A percentile compares a stretch with the other conserved stretches of the same genome.
Evolutionary conservation across 805 yeast species (phyloP).

Genomic region (Yamadazyma sp.): DNA sequence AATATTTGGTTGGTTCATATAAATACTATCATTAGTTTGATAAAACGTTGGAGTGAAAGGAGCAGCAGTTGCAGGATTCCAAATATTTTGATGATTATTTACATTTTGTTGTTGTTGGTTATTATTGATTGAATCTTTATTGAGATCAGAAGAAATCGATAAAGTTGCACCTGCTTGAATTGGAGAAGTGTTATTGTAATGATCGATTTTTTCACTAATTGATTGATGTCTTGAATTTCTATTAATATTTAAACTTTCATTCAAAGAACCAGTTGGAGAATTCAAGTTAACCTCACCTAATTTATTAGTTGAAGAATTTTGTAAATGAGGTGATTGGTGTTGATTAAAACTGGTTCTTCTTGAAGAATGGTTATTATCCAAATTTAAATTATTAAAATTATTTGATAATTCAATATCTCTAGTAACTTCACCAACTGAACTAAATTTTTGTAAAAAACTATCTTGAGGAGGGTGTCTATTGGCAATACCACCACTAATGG

Average conservation of each 20-base stretch:
- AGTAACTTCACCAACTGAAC: constrained; percentile 66
- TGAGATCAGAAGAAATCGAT: constrained; percentile 26
- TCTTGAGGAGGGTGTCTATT: constrained; percentile 45
- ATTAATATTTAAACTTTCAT: constrained; percentile 40
- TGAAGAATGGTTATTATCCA: constrained; percentile 20
- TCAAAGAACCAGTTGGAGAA: constrained; percentile 40
- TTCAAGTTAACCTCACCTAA: constrained; percentile 10
- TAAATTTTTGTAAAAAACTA: constrained; percentile 59
- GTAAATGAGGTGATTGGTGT: constrained; percentile 1
- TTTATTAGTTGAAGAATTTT: neutral
- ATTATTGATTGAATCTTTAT: constrained; percentile 5
- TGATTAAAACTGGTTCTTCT: constrained; percentile 54
- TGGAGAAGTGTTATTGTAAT: constrained; percentile 46
- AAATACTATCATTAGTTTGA: constrained; percentile 8
- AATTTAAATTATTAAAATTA: constrained; percentile 37
- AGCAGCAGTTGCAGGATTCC: constrained; percentile 67
- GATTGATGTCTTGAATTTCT: constrained; percentile 47
- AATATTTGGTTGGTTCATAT: neutral
- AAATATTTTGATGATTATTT: constrained; percentile 37
- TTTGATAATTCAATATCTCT: constrained; percentile 56
- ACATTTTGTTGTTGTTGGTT: neutral
- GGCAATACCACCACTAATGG: constrained; percentile 56
- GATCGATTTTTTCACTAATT: constrained; percentile 62
- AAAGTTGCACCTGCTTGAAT: constrained; percentile 41
- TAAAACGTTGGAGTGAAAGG: constrained; percentile 48